phyloP scores from a whole-genome alignment of 208 protist species.

The Leptomonas pyrrhocoris region DNA sequence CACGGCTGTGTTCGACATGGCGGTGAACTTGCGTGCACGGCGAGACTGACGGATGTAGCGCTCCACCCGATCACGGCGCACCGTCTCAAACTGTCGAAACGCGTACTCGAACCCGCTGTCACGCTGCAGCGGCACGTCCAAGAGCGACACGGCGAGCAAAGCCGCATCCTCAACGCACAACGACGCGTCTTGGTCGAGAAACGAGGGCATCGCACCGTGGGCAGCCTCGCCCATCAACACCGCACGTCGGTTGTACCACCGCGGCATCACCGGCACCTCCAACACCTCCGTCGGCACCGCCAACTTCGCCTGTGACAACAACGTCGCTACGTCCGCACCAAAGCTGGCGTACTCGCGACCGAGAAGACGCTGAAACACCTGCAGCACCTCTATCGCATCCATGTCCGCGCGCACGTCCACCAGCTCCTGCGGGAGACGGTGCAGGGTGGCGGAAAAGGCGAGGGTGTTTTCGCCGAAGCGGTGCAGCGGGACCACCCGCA shows the following conservation, averaged over 20 bases:
- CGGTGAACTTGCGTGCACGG: constrained; percentile 66
- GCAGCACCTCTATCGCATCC: constrained; percentile 54
- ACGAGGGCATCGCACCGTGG: constrained; percentile 84
- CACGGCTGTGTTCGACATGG: constrained; percentile 42
- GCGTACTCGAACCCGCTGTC: constrained; percentile 88
- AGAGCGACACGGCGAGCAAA: constrained; percentile 74
- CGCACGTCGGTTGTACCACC: constrained; percentile 88
- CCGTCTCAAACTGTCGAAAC: constrained; percentile 83
- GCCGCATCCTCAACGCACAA: constrained; percentile 91
- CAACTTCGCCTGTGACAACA: constrained; percentile 54
- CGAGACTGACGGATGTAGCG: constrained; percentile 88
- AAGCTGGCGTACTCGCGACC: constrained; percentile 62
- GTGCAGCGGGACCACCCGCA: constrained; percentile 55
- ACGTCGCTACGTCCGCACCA: constrained; percentile 34
- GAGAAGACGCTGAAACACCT: constrained; percentile 51
- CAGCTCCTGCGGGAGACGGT: constrained; percentile 53
- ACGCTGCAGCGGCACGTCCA: constrained; percentile 77
- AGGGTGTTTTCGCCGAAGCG: constrained; percentile 50
- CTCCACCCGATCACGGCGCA: constrained; percentile 84
- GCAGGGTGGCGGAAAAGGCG: constrained; percentile 78
- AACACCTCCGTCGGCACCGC: constrained; percentile 73
- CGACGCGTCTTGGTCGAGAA: constrained; percentile 83
- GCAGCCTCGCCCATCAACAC: constrained; percentile 88
- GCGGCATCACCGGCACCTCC: constrained; percentile 89
- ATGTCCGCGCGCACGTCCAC: constrained; percentile 45